Base-by-base conservation (phyloP, 2,329 filamentous ascomycete genomes). In the Albifimbria verrucaria region DNA sequence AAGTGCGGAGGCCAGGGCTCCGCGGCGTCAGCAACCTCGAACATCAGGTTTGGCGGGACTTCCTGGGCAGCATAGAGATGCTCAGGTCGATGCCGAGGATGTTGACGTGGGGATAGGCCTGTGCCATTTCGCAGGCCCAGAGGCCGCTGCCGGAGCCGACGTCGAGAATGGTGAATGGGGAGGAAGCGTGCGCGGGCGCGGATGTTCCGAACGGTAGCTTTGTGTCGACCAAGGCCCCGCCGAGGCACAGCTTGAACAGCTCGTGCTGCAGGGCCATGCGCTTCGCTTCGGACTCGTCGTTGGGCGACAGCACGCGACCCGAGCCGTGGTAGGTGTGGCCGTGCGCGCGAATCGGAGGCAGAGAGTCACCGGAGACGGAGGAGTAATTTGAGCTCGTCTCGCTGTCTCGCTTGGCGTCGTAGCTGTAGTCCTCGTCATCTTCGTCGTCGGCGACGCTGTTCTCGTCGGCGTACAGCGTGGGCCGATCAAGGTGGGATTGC, bases 41-140 rank as follows among this genome's bases (percentile, higher is more conserved):
- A 86, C 4, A 71, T 74, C 21, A 86, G 75, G 58, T 87, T 87
- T 18, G 80, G 74, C 7, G 83, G 83, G 7, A 85, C 77, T 23
- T 68, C 63, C 9, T 70, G 17, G 69, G 71, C 43, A 72, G 61
- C 28, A 76, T 65, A n/a, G 72, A 71, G 23, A 68, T 68, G 20
- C 68, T 73, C 20, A 75, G 58, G 53, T 77, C 75, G 42, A 75
- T 65, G 25, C 73, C 73, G 24, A 72, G 66, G 15, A 77, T 68
- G 4, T 65, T 62, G 23, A 68, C 70, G 23, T 69, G 64, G 3
- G 75, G 73, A 51, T 74, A 72, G 6, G 63, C 63, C 43, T 65
- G 67, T 4, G 68, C 75, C 68, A 75, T 72, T 41, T 75, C 73
- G 46, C 73, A 63, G 39, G 72, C 71, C 75, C 74, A 77, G 21